phyloP scores from a whole-genome alignment of 768 basidiomycete genomes.

The Hygrophoropsis aurantiaca region DNA sequence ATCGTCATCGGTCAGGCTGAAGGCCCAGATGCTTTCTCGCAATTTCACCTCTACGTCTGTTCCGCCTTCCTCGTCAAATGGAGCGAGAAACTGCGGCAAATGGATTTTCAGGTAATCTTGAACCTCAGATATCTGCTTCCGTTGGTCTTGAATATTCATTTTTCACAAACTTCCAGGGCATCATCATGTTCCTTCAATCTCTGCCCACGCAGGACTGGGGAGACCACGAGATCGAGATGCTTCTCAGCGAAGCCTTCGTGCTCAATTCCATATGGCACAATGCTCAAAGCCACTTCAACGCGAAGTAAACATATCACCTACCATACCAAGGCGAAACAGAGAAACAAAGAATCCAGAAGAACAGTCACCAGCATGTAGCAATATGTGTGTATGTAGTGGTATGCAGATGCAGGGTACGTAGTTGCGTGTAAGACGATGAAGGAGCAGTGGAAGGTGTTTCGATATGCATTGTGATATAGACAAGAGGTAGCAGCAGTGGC shows the following conservation, averaged over 20 bases:
- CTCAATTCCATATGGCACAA: constrained; percentile 92
- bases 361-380: constrained; percentile 21
- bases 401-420: constrained; percentile 8
- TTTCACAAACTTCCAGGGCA: constrained; percentile 58
- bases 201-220: constrained; percentile 92
- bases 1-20: constrained; percentile 66
- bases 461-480: too few species aligned
- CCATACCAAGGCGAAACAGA: neutral
- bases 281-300: constrained; percentile 82
- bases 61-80: constrained; percentile 95
- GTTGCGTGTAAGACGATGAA: too few species aligned
- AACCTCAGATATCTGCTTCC: neutral
- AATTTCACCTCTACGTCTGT: constrained; percentile 98
- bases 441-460: too few species aligned
- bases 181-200: constrained; percentile 98
- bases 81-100: constrained; percentile 89
- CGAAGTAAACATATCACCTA: constrained; percentile 35
- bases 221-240: constrained; percentile 93
- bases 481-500: neutral
- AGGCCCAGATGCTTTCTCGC: constrained; percentile 96
- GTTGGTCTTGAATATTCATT: constrained; percentile 2
- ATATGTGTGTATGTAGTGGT: constrained; percentile 19
- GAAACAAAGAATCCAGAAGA: constrained; percentile 6
- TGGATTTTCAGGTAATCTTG: constrained; percentile 92
- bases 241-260: constrained; percentile 94